These are phyloP conservation scores for Closterium sp. DNA, from an alignment of 139 green algal species.

Conservation along the genomic window DNA sequence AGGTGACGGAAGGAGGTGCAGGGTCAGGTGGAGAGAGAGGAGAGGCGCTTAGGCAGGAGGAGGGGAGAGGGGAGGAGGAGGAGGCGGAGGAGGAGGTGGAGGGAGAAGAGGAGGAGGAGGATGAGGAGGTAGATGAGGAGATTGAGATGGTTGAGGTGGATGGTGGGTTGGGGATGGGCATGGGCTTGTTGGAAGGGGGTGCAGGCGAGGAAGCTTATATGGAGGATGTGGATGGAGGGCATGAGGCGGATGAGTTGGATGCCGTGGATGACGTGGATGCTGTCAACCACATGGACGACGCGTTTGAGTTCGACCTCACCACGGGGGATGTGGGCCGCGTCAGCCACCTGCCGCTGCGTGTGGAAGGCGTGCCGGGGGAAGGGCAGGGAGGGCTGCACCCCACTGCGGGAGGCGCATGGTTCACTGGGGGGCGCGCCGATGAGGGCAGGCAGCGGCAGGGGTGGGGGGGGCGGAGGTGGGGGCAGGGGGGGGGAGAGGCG, in stretches of 20 bases:
- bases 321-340: neutral
- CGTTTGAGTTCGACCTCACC: neutral
- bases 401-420: too few relatives aligned
- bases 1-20: neutral
- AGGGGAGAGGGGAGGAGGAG: neutral
- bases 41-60: too few relatives aligned
- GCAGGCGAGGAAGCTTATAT: neutral
- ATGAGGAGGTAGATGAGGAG: neutral
- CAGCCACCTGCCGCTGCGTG: too few relatives aligned
- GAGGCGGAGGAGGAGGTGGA: neutral
- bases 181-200: neutral
- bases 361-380: too few relatives aligned
- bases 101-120: neutral
- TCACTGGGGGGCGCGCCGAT: neutral
- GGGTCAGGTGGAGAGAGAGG: neutral
- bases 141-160: neutral
- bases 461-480: neutral
- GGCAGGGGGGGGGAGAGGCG: neutral
- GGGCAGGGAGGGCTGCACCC: neutral
- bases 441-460: neutral
- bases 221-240: neutral
- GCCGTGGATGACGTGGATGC: neutral
- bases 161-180: neutral
- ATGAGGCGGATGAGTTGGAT: neutral
- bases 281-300: neutral